Conservation (phyloP, 139 green algal genomes). For the Astrephomene gubernaculifera region DNA sequence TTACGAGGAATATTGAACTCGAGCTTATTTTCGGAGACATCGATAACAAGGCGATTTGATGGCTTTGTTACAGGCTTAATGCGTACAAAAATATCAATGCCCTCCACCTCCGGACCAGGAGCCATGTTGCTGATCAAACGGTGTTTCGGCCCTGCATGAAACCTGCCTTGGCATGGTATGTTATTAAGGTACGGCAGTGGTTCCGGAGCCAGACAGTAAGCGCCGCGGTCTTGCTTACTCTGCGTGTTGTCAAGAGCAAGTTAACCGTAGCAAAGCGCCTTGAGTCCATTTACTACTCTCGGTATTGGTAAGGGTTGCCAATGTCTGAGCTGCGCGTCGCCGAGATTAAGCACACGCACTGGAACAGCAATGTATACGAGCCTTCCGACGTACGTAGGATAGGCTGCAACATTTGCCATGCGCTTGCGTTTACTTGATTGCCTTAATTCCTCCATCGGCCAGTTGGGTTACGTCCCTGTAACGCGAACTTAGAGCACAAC, state of each 20-base stretch:
- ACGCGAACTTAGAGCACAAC: too few relatives aligned
- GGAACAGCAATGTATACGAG: constrained; percentile 76
- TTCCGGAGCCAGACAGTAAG: neutral
- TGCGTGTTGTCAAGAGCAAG: too few relatives aligned
- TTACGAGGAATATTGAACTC: constrained; percentile 69
- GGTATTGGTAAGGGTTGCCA: too few relatives aligned
- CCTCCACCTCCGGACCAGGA: constrained; percentile 15
- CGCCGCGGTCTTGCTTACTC: too few relatives aligned
- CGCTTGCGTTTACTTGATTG: too few relatives aligned
- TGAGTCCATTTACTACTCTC: too few relatives aligned
- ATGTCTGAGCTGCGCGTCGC: constrained; percentile 33
- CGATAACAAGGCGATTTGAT: constrained; percentile 46
- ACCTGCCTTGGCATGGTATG: too few relatives aligned
- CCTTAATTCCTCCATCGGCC: too few relatives aligned
- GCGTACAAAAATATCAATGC: constrained; percentile 77
- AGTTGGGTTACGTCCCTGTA: too few relatives aligned
- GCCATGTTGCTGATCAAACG: constrained; percentile 13
- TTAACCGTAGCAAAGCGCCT: too few relatives aligned
- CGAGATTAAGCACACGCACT: constrained; percentile 49
- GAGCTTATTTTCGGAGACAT: constrained; percentile 58
- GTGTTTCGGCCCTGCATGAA: too few relatives aligned
- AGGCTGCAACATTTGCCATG: too few relatives aligned
- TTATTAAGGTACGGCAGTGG: neutral
- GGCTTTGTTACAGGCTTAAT: constrained; percentile 62
- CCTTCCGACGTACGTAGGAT: constrained; percentile 82